A percentile compares a stretch with the other conserved stretches of the same genome.
Conservation (phyloP, 2,329 filamentous ascomycete genomes). For the Trichoderma sp. region DNA sequence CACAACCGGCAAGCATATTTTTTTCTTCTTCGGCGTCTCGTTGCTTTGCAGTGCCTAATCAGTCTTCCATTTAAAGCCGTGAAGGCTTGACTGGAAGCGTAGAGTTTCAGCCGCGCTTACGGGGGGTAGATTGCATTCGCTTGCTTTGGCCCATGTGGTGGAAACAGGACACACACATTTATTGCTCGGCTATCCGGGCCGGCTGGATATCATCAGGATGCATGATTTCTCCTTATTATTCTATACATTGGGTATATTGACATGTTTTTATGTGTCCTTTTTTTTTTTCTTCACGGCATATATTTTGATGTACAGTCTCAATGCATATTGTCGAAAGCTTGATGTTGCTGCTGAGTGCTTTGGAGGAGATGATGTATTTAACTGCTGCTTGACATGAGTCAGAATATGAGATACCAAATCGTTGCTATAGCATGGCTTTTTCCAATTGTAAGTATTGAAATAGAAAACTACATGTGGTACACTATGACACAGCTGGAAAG, state of each 20-base stretch:
- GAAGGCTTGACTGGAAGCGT: not conserved
- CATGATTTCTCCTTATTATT: not conserved
- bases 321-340: not conserved
- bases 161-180: not conserved
- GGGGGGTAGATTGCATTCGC: constrained; percentile 6
- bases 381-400: not conserved
- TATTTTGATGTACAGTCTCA: constrained; percentile 1
- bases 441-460: not conserved
- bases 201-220: constrained; percentile 4
- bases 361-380: not conserved
- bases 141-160: constrained; percentile 18
- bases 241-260: not conserved
- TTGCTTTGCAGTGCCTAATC: not conserved
- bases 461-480: not conserved
- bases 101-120: not conserved
- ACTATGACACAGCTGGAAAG: not conserved
- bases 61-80: not conserved
- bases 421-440: not conserved
- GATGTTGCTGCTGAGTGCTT: not conserved
- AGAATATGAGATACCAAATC: not conserved
- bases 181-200: constrained; percentile 8
- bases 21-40: not conserved
- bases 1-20: not conserved
- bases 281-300: not conserved
- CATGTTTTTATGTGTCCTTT: not conserved